Evolutionary conservation across 2,329 filamentous ascomycete species (phyloP), one percentile per base, ranked within the genome.

Genomic region (Alternaria novae-zelandiae): DNA sequence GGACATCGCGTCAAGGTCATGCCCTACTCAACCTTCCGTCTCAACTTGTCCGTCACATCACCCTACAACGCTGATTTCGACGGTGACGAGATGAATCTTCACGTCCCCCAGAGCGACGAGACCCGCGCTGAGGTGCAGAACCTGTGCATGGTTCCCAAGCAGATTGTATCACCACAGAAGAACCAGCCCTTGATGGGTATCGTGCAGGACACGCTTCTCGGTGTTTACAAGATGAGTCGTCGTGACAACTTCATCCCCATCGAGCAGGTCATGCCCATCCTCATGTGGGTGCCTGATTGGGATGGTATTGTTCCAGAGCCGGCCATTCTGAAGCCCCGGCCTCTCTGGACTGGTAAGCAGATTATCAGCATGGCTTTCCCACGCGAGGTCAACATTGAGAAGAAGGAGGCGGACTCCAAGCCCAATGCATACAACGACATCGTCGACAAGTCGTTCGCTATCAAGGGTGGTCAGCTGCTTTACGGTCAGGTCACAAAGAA

Each of bases 41-140:
- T 99, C 50, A 99, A 99, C 77, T 82, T 99, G 71, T 99, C 96
- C 0, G 96, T 99, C 76, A 99, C 96, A 1, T 97, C 94, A 26
- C 96, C 96, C 0, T 99, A 99, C 86, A 99, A 99, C 83, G 96
- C 96, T 74, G 96, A 99, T 92, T 99, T 99, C 83, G 96, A 99
- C 78, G 96, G 96, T 83, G 96, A 99, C 80, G 96, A 99, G 82
- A 99, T 99, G 96, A 99, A 99, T 79, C 89, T 99, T 83, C 96
- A 99, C 87, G 96, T 99, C 56, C 96, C 96, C 5, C 96, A 99
- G 78, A 96, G 92, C 41, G 94, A 99, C 78, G 96, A 99, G 81
- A 96, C 96, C 32, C 91, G 96, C 64, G 94, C 96, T 49, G 96
- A 99, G 81, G 89, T 99, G 72, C 93, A 90, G 80, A 91, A 98